phyloP scores from a whole-genome alignment of 345 rosid species.

The Camelina sativa region DNA sequence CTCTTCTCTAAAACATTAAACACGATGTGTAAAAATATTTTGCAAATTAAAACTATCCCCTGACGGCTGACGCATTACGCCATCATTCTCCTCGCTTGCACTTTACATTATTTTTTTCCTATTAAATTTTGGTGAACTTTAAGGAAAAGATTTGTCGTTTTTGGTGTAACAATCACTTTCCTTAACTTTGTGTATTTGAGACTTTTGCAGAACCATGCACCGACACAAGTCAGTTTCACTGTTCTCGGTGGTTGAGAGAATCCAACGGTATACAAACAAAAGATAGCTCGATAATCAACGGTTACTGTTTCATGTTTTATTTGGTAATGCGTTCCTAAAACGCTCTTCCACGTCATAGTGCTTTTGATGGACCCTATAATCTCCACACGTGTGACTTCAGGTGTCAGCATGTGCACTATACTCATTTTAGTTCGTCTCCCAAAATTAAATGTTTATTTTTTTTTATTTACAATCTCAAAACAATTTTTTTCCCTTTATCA shows the following conservation, averaged over 20 bases:
- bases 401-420: constrained; percentile 22
- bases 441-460: too few relatives aligned
- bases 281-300: background rate
- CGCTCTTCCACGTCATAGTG: constrained; percentile 1
- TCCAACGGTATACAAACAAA: constrained; percentile 24
- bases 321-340: background rate
- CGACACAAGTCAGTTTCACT: constrained; percentile 16
- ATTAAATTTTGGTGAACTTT: background rate
- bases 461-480: too few relatives aligned
- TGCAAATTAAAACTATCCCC: background rate
- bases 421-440: constrained; percentile 6
- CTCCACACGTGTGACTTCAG: constrained; percentile 25
- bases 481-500: too few relatives aligned
- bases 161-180: background rate
- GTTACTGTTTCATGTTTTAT: background rate
- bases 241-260: constrained; percentile 2
- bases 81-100: constrained; percentile 31
- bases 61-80: constrained; percentile 14
- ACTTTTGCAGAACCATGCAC: constrained; percentile 10
- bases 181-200: background rate
- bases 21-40: too few relatives aligned
- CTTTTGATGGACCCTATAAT: background rate
- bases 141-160: constrained; percentile 18
- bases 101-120: background rate
- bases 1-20: background rate